phyloP scores from a whole-genome alignment of 345 rosid genomes.

The Melastoma malabathricum region DNA sequence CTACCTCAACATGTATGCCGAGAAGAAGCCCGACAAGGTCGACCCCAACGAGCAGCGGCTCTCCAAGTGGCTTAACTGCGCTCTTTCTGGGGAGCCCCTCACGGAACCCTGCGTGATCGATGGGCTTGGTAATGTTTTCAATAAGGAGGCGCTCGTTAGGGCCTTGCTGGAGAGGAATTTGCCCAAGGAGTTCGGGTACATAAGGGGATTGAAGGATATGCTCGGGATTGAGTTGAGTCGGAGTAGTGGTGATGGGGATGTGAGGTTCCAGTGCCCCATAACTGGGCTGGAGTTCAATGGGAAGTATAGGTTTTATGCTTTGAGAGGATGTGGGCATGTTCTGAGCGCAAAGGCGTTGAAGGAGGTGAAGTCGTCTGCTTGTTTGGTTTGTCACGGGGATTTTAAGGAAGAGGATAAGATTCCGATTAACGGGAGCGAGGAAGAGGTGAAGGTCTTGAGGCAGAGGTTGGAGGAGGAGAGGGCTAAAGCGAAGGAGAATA shows the following conservation, averaged over 20 bases:
- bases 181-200: constrained; percentile 54
- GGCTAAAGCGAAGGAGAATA: constrained; percentile 32
- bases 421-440: constrained; percentile 76
- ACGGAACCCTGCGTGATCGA: constrained; percentile 78
- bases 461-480: constrained; percentile 65
- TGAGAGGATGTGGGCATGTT: constrained; percentile 82
- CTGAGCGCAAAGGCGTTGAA: constrained; percentile 85
- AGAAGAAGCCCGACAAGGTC: constrained; percentile 78
- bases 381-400: constrained; percentile 79
- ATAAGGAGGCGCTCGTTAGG: constrained; percentile 69
- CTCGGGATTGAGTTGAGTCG: constrained; percentile 41
- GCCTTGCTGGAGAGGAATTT: constrained; percentile 55
- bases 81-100: constrained; percentile 68
- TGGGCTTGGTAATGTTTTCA: constrained; percentile 68
- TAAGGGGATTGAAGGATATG: constrained; percentile 82
- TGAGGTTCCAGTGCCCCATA: constrained; percentile 69
- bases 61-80: constrained; percentile 75
- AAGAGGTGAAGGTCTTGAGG: constrained; percentile 51
- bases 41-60: constrained; percentile 90
- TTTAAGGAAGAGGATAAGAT: constrained; percentile 52
- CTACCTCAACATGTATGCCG: constrained; percentile 95
- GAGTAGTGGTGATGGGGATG: constrained; percentile 16
- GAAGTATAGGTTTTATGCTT: constrained; percentile 53
- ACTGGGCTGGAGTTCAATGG: constrained; percentile 82
- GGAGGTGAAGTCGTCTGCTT: constrained; percentile 74